phyloP scores from a whole-genome alignment of 1,139 yeast species.

The Pichia sp. region DNA sequence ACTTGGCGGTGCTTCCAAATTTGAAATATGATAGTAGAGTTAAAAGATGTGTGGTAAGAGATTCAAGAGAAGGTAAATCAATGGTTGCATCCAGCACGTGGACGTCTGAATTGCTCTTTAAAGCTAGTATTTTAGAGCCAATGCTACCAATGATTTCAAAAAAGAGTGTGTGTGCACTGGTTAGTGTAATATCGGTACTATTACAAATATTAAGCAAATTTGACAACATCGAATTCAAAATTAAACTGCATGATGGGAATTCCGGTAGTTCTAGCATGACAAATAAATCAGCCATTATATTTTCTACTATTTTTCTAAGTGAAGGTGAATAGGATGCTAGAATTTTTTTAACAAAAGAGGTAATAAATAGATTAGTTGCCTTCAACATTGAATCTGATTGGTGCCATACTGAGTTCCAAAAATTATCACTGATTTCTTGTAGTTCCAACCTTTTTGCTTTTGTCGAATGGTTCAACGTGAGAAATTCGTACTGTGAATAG shows the following conservation, averaged over 20 bases:
- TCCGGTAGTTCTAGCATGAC: slow-evolving; percentile 48
- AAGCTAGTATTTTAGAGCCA: slow-evolving; percentile 44
- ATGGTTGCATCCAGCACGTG: slow-evolving; percentile 5
- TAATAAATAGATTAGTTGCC: slow-evolving; percentile 36
- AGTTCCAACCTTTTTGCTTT: slow-evolving; percentile 16
- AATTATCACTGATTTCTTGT: slow-evolving; percentile 15
- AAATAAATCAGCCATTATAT: slow-evolving; percentile 53
- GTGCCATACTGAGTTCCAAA: slow-evolving; percentile 13
- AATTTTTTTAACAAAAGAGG: slow-evolving; percentile 39
- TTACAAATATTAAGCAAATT: not conserved
- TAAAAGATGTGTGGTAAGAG: not conserved
- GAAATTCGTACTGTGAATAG: slow-evolving; percentile 22
- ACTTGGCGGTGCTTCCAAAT: not conserved
- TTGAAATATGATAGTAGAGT: slow-evolving; percentile 3
- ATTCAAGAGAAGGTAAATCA: slow-evolving; percentile 19
- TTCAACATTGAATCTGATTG: slow-evolving; percentile 12
- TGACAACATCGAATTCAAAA: slow-evolving; percentile 36
- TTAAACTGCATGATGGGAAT: slow-evolving; percentile 46
- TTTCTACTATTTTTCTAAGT: slow-evolving; percentile 43
- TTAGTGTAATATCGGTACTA: slow-evolving; percentile 31
- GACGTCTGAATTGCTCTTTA: slow-evolving; percentile 24
- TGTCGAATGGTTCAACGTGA: slow-evolving; percentile 10
- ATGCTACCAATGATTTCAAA: slow-evolving; percentile 55
- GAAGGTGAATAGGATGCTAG: slow-evolving; percentile 37
- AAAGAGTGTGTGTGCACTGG: slow-evolving; percentile 42